Evolutionary conservation across 1,139 yeast genomes (phyloP), one percentile per base, ranked within the genome.

Genomic region (Geotrichum fermentans): DNA sequence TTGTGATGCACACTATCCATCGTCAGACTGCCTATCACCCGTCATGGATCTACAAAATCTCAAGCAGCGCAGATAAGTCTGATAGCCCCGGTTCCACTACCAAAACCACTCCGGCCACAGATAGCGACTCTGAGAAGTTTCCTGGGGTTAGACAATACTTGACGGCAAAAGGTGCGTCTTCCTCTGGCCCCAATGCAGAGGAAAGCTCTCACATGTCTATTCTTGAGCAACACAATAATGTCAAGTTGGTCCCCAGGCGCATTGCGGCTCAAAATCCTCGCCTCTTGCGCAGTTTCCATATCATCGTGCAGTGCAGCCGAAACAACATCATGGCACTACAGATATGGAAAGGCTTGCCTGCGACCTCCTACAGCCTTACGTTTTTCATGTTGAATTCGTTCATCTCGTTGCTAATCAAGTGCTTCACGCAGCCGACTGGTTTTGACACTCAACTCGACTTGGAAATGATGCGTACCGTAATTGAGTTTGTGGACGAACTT

Each of bases 1-100:
- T 58, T 43, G 42, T 63, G 26, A 36, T 59, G 17, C 46, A 57
- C 11, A 53, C 57, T 5, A 52, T 65, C 24, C 63, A 62, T 47
- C 59, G 67, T 11, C 51, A 60, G n/a, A 60, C 64, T 6, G 64
- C 66, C 1, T 61, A 61, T 52, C 61, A 62, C 38, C 65, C 67
- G 2, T 55, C 65, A 2, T 60, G 64, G 63, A 49, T 60, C 10
- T 53, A 56, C 40, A 33, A 52, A 11, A 44, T 56, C 20, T 10
- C 41, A 1, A 13, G 32, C n/a, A 38, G 30, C 16, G 32, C 24
- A 2, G 18, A 28, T 6, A 13, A 14, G 10, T 11, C 14, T 14
- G 33, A 20, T 16, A 38, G 33, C 26, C 22, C 33, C 7, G 6
- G 21, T 10, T 38, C 33, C 22, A 38, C 7, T 21, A 38, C 5